Evolutionary conservation across 139 green algal species (phyloP), one percentile per base, ranked within the genome.

Genomic region (Coccomyxa sp.): DNA sequence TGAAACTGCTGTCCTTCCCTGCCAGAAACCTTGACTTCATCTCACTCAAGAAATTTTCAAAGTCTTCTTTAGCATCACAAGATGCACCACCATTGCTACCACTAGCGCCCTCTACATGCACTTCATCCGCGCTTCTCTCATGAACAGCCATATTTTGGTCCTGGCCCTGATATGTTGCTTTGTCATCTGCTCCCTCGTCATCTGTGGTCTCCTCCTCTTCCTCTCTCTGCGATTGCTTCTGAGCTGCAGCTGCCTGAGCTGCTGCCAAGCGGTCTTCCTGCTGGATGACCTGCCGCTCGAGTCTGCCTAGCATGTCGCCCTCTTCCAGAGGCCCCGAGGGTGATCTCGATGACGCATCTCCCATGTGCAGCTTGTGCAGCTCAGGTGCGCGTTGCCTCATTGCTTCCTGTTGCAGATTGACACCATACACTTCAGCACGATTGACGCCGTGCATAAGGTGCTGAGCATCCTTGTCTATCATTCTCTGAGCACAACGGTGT

Each of bases 11-110:
- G 32, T 96, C 93, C 60, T 88, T 60, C 14, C 93, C 93, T 45
- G 74, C 67, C 16, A 97, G 79, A 58, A 98, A 97, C 1, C 88
- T 71, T 57, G 88, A 76, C 83, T 94, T 83, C 94, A 97, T 97
- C 28, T 93, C 79, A 27, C 91, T 83, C 77, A 91, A 27, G 18
- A 96, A 95, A 0, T 92, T 86, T 11, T 84, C 85, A 0, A 84
- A 79, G 58, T 71, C 21, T 71, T 89, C 77, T 51, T 86, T 45
- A 51, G 38, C 38, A 51, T 3, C 38, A 51, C 7, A 51, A 51
- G 38, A 7, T 51, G 38, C 38, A 51, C 38, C 38, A 7, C 38
- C 38, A 7, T 51, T 51, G 7, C 38, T 51, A 51, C 38, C 38
- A 51, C 38, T 51, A 51, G 38, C 38, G 38, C 38, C 38, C 38